Evolutionary conservation across 2,329 filamentous ascomycete species (phyloP), one percentile per base, ranked within the genome.

Genomic region (Paecilomyces niveus): DNA sequence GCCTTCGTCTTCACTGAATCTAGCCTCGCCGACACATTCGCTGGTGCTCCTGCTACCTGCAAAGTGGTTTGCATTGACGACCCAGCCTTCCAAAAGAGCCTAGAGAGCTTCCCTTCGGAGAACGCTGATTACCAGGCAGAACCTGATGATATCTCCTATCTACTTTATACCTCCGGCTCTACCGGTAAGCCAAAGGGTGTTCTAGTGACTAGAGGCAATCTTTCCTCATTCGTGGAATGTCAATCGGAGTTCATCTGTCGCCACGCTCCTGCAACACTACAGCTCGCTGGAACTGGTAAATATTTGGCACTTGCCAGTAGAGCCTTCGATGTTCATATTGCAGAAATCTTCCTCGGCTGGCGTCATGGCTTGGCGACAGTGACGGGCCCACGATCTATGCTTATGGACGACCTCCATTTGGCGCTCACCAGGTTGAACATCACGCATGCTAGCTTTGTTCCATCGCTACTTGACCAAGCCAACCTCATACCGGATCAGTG

Each of bases 161-260:
- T 97, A 59, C 88, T 97, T 57, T 97, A 96, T 79, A 97, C 92
- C 1, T 96, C 92, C 26, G 92, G 92, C 21, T 96, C 92, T 0
- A 97, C 92, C 7, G 92, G 92, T 62, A 96, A 96, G 82, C 92
- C 92, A 62, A 97, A 97, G 83, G 92, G 92, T 74, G 89, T 96
- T 57, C 88, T 96, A 89, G 92, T 96, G 81, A 92, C 91, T 13
- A 95, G 63, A 54, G 61, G 57, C n/a, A 68, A 66, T 53, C 58
- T 63, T 31, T 66, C 59, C 4, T 66, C 67, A 2, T 73, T 72
- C 57, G 67, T 70, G 24, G 68, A 70, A 61, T 69, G 64, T 11
- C 61, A 65, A 49, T 67, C 64, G 0, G 65, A 67, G 35, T 70
- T 69, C 61, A 65, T 65, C 15, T 64, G 63, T 50, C 53, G 56